These are phyloP conservation scores for Entoloma clypeatum DNA, from an alignment of 1,284 basidiomycete species.

Conservation along the genomic window DNA sequence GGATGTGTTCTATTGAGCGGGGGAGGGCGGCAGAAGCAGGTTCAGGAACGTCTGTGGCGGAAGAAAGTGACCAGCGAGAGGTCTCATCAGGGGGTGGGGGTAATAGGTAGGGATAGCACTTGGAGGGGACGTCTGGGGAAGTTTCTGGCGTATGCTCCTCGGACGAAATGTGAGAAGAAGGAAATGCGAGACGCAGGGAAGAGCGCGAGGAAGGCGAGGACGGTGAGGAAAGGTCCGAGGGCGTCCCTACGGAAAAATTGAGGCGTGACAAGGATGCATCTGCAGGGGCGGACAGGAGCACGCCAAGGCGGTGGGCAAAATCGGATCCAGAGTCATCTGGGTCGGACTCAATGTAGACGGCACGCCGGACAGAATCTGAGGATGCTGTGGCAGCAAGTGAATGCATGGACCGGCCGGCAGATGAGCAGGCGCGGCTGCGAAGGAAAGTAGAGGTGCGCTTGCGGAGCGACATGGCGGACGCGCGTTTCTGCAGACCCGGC, in stretches of 20 bases:
- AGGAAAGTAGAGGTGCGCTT: slow-evolving; percentile 5
- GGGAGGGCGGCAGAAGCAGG: background rate
- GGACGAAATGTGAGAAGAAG: slow-evolving; percentile 2
- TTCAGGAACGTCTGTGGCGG: slow-evolving; percentile 5
- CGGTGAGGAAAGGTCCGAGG: slow-evolving; percentile 2
- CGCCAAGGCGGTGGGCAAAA: slow-evolving; percentile 4
- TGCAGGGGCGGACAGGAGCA: slow-evolving; percentile 4
- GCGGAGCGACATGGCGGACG: slow-evolving; percentile 7
- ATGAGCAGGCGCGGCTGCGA: slow-evolving; percentile 4
- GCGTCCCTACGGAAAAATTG: background rate
- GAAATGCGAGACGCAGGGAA: no score
- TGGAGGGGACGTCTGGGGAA: slow-evolving; percentile 1
- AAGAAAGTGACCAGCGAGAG: slow-evolving; percentile 14
- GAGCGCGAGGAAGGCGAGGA: slow-evolving; percentile 7
- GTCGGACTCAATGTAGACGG: slow-evolving; percentile 33
- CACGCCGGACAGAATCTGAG: slow-evolving; percentile 23
- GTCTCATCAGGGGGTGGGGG: background rate
- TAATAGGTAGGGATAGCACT: background rate
- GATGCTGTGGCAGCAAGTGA: slow-evolving; percentile 1
- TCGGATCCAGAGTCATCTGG: no score
- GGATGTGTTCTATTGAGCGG: background rate
- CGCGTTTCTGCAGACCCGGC: slow-evolving; percentile 10
- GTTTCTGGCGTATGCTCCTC: slow-evolving; percentile 2
- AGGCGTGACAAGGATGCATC: slow-evolving; percentile 2
- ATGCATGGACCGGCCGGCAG: no score